phyloP scores from a whole-genome alignment of 2,329 filamentous ascomycete species.

The Fusarium sambucinum region DNA sequence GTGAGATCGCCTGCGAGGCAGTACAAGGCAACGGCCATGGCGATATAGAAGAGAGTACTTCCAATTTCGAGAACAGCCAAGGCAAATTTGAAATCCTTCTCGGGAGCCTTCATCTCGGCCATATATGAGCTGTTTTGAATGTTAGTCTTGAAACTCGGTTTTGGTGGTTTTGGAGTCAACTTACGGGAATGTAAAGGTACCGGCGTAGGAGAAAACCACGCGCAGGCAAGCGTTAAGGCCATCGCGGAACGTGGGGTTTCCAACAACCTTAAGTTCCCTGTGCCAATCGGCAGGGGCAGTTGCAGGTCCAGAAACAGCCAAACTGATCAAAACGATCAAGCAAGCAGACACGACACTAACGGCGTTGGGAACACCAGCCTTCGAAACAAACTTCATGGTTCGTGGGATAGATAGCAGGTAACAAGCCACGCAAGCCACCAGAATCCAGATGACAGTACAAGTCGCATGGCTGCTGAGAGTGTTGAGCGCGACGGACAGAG shows the following conservation, averaged over 20 bases:
- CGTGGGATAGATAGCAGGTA: slow-evolving; percentile 37
- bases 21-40: slow-evolving; percentile 44
- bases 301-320: slow-evolving; percentile 37
- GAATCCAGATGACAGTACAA: slow-evolving; percentile 40
- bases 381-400: slow-evolving; percentile 46
- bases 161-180: rapidly evolving
- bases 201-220: slow-evolving; percentile 46
- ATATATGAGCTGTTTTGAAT: slow-evolving; percentile 25
- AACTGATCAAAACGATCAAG: slow-evolving; percentile 38
- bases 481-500: slow-evolving; percentile 38
- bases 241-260: slow-evolving; percentile 41
- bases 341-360: slow-evolving; percentile 40
- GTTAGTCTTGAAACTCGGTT: not conserved
- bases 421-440: slow-evolving; percentile 33
- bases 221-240: slow-evolving; percentile 43
- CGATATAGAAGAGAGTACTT: slow-evolving; percentile 44
- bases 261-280: slow-evolving; percentile 37
- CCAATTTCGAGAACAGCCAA: slow-evolving; percentile 42
- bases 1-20: slow-evolving; percentile 43
- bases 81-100: slow-evolving; percentile 41
- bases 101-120: slow-evolving; percentile 44
- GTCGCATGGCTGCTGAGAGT: slow-evolving; percentile 39
- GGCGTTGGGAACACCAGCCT: slow-evolving; percentile 40
- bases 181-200: slow-evolving; percentile 46
- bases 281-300: slow-evolving; percentile 35